These are phyloP conservation scores for Trichosporon inkin DNA, from an alignment of 1,284 basidiomycete genomes.

Conservation along the genomic window DNA sequence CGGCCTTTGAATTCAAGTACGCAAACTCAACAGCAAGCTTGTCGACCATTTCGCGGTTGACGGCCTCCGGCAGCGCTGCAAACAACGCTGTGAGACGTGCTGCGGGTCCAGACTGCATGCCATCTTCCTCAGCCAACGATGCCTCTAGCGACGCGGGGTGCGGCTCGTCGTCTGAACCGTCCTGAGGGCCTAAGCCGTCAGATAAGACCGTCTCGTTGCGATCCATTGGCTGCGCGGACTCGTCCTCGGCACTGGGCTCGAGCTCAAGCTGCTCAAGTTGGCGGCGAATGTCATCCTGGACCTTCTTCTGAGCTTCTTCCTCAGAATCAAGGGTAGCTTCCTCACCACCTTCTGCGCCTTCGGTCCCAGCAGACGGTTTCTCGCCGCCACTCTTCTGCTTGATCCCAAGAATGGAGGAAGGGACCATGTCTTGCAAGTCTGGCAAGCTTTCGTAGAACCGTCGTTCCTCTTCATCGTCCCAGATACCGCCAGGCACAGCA, in stretches of 20 bases:
- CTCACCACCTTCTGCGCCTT: conserved; percentile 36
- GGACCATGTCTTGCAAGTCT: conserved; percentile 87
- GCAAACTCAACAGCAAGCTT: conserved; percentile 94
- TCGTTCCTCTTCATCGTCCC: conserved; percentile 97
- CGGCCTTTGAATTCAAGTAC: conserved; percentile 91
- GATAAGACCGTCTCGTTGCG: conserved; percentile 15
- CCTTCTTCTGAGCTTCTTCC: conserved; percentile 41
- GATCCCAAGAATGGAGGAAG: conserved; percentile 77
- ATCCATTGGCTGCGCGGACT: conserved; percentile 16
- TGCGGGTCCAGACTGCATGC: conserved; percentile 68
- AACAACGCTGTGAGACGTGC: conserved; percentile 89
- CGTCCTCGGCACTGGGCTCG: conserved; percentile 22
- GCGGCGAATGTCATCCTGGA: conserved; percentile 54
- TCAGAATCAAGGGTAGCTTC: conserved; percentile 22
- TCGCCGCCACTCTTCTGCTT: conserved; percentile 53
- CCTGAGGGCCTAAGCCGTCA: conserved; percentile 7
- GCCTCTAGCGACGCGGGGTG: conserved; percentile 32
- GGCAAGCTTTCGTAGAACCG: conserved; percentile 91
- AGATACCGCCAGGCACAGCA: conserved; percentile 67
- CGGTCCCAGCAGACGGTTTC: conserved; percentile 17
- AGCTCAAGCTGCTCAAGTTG: conserved; percentile 45
- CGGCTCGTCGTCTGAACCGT: conserved; percentile 26
- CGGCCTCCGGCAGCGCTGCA: conserved; percentile 86
- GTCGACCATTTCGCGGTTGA: conserved; percentile 86
- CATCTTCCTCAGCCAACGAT: conserved; percentile 39